Evolutionary conservation across 108 stramenopile genomes (phyloP), one percentile per base, ranked within the genome.

Genomic region (Hondaea fermentalgiana): DNA sequence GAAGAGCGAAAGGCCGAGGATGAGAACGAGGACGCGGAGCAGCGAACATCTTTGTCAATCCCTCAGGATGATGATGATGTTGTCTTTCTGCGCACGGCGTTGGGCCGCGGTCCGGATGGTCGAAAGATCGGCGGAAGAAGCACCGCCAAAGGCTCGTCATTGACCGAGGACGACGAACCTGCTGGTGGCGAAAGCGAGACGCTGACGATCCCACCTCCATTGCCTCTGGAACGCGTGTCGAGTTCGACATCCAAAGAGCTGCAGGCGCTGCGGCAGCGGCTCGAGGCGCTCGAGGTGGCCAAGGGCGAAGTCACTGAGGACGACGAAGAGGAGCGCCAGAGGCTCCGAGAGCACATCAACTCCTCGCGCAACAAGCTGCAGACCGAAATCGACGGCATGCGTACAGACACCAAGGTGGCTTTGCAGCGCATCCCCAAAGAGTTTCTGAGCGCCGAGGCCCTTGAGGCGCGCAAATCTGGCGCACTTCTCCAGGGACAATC

Each of bases 231-330:
- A 16, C 10, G 1, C 19, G 4, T 23, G 44, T 45, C 51, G 19
- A 35, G 76, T 3, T 83, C 76, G 19, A 35, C 57, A 8, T 87
- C 76, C 5, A 90, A 69, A 19, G 23, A 60, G 43, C 43, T 90
- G 87, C 72, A 72, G 35, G 49, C 2, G 23, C 43, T 87, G 72
- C 76, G 87, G 44, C 60, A 17, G n/a, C 51, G 19, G 87, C 87
- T 90, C 29, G 90, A 90, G 71, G 59, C 87, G 25, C 58, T 90
- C 25, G 90, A 90, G 58, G 42, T 23, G 21, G 44, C 57, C 10
- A 72, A 83, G 44, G 28, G 21, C 14, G 47, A 57, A 53, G 29
- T 60, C 44, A 29, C 83, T 6, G 90, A 90, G 17, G 51, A 44
- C 0, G 90, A 90, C 72, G 90, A 90, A 51, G 51, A 60, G 35